Evolutionary conservation across 2,329 filamentous ascomycete species (phyloP).

Genomic region (Aspergillus neotritici): DNA sequence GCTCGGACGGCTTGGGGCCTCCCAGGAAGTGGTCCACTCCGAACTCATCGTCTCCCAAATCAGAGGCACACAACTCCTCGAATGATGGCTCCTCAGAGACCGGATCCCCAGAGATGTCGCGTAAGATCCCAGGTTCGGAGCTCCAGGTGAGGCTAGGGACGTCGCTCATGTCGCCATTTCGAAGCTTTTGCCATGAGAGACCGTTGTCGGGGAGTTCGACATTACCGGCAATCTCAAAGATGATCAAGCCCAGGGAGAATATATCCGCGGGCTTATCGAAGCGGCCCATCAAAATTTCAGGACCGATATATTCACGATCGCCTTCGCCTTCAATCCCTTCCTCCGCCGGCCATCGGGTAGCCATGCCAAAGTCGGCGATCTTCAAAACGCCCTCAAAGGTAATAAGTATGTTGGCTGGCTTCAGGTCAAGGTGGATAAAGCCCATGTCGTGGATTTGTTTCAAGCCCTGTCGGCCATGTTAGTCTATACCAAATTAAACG

Average conservation of each 20-base stretch:
- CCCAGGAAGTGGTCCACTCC: constrained; percentile 34
- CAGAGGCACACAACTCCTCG: constrained; percentile 40
- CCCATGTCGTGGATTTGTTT: constrained; percentile 84
- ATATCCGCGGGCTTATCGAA: constrained; percentile 90
- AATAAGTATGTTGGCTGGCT: constrained; percentile 61
- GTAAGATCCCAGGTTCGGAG: constrained; percentile 61
- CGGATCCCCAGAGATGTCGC: constrained; percentile 69
- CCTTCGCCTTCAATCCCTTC: constrained; percentile 81
- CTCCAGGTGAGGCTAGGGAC: constrained; percentile 83
- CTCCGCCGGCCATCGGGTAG: constrained; percentile 69
- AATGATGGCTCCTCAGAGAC: constrained; percentile 44
- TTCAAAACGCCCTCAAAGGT: constrained; percentile 62
- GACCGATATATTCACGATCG: constrained; percentile 92
- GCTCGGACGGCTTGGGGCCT: constrained; percentile 19
- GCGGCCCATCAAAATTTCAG: constrained; percentile 79
- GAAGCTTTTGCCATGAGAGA: constrained; percentile 79
- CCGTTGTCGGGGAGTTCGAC: constrained; percentile 92
- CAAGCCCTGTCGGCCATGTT: constrained; percentile 57
- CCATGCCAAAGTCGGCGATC: constrained; percentile 65
- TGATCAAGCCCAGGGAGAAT: constrained; percentile 89
- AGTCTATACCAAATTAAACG: not conserved
- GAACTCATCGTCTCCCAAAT: constrained; percentile 42
- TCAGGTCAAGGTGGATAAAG: constrained; percentile 66
- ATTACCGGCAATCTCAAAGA: constrained; percentile 91
- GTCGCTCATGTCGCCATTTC: constrained; percentile 82